Percentiles rank a stretch among this genome's conserved stretches.
Evolutionary conservation across 768 basidiomycete genomes (phyloP).

Genomic region (Mycena crocata): DNA sequence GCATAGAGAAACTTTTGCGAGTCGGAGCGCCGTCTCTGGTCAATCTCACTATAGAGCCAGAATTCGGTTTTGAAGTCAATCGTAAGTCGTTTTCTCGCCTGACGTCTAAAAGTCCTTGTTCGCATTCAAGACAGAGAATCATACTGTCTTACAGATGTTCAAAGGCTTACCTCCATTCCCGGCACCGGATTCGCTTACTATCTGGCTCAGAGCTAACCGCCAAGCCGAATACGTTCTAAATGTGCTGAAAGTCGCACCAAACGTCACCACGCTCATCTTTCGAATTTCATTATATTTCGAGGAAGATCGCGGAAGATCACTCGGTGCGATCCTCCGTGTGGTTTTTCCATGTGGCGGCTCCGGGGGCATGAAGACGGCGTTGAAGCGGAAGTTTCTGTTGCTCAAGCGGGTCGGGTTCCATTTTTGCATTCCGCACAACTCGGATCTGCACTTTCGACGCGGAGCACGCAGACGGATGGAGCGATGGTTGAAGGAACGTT

Average conservation of each 20-base stretch:
- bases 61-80: neutral
- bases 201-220: neutral
- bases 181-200: neutral
- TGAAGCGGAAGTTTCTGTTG: slow-evolving; percentile 11
- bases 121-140: neutral
- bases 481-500: slow-evolving; percentile 2
- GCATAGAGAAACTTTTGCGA: neutral
- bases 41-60: neutral
- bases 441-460: slow-evolving; percentile 14
- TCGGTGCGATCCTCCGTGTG: neutral
- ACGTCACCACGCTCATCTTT: slow-evolving; percentile 3
- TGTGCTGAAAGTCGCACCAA: neutral
- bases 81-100: neutral
- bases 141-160: neutral
- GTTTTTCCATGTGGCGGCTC: neutral
- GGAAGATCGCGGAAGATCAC: neutral
- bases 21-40: neutral
- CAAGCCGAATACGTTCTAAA: neutral
- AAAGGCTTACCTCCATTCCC: neutral
- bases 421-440: neutral
- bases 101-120: neutral
- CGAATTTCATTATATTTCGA: neutral
- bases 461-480: slow-evolving; percentile 16
- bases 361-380: slow-evolving; percentile 2
- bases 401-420: neutral